Conservation (phyloP, 305 asterid genomes). For the Rubia occidens region DNA sequence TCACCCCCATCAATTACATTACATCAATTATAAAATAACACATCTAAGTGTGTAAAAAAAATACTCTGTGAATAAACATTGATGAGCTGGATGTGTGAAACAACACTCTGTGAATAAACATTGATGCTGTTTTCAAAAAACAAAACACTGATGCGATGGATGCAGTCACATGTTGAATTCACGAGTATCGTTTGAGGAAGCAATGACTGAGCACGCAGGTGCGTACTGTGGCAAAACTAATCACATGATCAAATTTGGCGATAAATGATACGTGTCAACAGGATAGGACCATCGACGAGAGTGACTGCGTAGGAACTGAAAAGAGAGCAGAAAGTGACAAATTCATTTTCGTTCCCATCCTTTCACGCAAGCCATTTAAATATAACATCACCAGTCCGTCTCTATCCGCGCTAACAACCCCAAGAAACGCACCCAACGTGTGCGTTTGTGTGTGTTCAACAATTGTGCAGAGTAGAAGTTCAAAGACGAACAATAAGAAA, state of each 20-base stretch:
- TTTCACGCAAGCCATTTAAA: neutral
- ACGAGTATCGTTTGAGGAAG: no score
- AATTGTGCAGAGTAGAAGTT: no score
- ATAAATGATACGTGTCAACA: neutral
- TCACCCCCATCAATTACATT: no score
- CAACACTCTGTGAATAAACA: no score
- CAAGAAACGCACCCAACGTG: neutral
- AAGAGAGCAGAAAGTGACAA: neutral
- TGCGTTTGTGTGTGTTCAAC: no score
- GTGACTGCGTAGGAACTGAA: neutral
- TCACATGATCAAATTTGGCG: neutral
- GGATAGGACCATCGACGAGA: neutral
- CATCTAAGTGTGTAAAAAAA: no score
- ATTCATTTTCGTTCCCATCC: neutral
- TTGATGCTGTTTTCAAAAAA: no score
- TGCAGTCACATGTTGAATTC: no score
- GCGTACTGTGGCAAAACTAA: neutral
- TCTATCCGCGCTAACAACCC: neutral
- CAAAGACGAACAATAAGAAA: neutral
- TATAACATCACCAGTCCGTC: neutral
- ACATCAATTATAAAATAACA: no score
- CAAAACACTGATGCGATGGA: no score
- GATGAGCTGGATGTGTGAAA: no score
- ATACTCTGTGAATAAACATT: no score
- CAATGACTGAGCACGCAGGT: neutral